These are phyloP conservation scores for Metschnikowia borealis DNA, from an alignment of 805 yeast genomes.

Conservation along the genomic window DNA sequence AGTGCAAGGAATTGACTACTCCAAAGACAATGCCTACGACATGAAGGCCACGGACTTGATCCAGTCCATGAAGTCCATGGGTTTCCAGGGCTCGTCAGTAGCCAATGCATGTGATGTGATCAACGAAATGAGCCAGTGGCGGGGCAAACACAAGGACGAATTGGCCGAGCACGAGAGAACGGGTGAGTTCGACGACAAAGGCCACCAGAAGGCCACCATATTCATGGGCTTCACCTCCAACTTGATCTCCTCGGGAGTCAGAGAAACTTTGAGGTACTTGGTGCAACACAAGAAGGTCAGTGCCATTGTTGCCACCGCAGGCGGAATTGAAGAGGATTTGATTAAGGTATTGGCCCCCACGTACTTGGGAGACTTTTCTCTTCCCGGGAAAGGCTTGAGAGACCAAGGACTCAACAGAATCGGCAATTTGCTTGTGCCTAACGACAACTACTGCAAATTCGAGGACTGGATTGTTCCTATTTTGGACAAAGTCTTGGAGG, in stretches of 20 bases:
- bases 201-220: slow-evolving; percentile 80
- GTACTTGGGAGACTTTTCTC: slow-evolving; percentile 83
- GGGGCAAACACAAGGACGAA: slow-evolving; percentile 71
- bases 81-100: slow-evolving; percentile 89
- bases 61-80: slow-evolving; percentile 87
- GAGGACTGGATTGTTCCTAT: slow-evolving; percentile 99
- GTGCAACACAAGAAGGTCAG: slow-evolving; percentile 94
- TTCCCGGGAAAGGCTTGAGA: slow-evolving; percentile 77
- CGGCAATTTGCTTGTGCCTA: slow-evolving; percentile 94
- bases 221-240: slow-evolving; percentile 97
- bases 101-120: slow-evolving; percentile 90
- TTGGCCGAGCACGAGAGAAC: slow-evolving; percentile 62
- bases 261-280: slow-evolving; percentile 84
- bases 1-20: slow-evolving; percentile 88
- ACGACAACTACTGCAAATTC: slow-evolving; percentile 94
- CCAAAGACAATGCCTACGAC: slow-evolving; percentile 68
- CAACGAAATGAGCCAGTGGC: slow-evolving; percentile 89
- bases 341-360: slow-evolving; percentile 97
- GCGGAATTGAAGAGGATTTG: slow-evolving; percentile 96
- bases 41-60: slow-evolving; percentile 78
- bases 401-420: slow-evolving; percentile 97
- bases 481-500: slow-evolving; percentile 79
- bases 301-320: slow-evolving; percentile 95
- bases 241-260: slow-evolving; percentile 87
- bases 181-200: slow-evolving; percentile 74